Evolutionary conservation across 1,284 basidiomycete species (phyloP), one percentile per base, ranked within the genome.

Genomic region (Microbotryomycetes sp.): DNA sequence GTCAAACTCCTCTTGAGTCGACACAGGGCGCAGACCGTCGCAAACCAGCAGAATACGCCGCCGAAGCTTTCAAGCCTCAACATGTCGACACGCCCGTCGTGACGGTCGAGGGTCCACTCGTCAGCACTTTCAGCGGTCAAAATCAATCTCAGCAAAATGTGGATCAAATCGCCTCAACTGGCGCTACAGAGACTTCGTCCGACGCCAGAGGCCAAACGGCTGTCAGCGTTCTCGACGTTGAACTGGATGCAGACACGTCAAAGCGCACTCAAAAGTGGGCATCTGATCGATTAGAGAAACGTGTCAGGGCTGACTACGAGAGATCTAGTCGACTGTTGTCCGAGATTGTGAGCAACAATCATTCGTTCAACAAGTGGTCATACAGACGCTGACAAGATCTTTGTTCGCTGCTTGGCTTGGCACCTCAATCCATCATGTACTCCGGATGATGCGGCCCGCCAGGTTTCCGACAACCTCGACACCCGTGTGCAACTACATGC

Each of bases 221-320:
- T 25, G 28, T 46, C 19, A 14, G 23, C 25, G 29, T 46, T 12
- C 63, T 65, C 26, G 58, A 65, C 51, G 64, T 63, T 50, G 54
- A 56, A 22, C 29, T 67, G 19, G 65, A 59, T 29, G 58, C 59
- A 6, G 14, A 47, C 29, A 59, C 64, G 70, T 74, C 73, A 26
- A 81, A 84, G 50, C 83, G 83, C 64, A 73, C 88, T 4, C 73
- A 78, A 51, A 79, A 82, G 76, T 87, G 84, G 86, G 85, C 87
- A 71, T 82, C 86, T 72, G 80, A 82, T 59, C 83, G 86, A 58
- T 79, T 86, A 22, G 81, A 83, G 54, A 79, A 84, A 58, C 83
- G 82, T 69, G 77, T 91, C 57, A 78, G 80, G 53, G 87, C 86
- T 16, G 87, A 91, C 71, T 89, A 90, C 71, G 85, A 91, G 77